phyloP scores from a whole-genome alignment of 495 filamentous ascomycete species.

The Lophium mytilinum region DNA sequence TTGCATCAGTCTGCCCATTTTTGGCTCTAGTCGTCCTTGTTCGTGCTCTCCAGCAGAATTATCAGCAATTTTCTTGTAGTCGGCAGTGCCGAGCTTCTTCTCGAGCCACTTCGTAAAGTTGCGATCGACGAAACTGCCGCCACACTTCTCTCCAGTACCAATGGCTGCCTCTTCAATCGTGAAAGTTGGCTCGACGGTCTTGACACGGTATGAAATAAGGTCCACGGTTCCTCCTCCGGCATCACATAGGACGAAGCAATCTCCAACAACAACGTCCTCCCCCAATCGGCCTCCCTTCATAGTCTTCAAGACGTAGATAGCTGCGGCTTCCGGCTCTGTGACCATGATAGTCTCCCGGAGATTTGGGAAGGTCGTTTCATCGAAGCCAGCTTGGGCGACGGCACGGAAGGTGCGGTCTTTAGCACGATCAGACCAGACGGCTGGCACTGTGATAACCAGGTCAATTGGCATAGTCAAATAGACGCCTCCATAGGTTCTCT shows the following conservation, averaged over 20 bases:
- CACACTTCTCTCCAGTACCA: constrained; percentile 9
- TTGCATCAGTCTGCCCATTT: constrained; percentile 11
- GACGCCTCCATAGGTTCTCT: constrained; percentile 1
- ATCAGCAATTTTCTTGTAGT: constrained; percentile 10
- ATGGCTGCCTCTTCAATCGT: constrained; percentile 12
- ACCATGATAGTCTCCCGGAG: constrained; percentile 33
- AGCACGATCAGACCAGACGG: constrained; percentile 32
- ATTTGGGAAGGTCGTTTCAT: constrained; percentile 1
- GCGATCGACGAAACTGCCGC: constrained; percentile 13
- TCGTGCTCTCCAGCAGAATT: neutral
- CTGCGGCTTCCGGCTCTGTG: constrained; percentile 44
- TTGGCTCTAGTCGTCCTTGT: neutral
- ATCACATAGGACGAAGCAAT: constrained; percentile 42
- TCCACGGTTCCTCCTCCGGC: constrained; percentile 43
- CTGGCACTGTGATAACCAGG: constrained; percentile 29
- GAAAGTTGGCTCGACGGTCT: constrained; percentile 42
- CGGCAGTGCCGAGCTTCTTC: neutral
- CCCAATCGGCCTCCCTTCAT: constrained; percentile 24
- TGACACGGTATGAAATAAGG: constrained; percentile 54
- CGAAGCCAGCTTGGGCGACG: constrained; percentile 7
- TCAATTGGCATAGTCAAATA: constrained; percentile 10
- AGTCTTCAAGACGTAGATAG: constrained; percentile 39
- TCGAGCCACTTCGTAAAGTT: constrained; percentile 8
- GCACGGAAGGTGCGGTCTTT: constrained; percentile 26
- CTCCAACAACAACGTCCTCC: constrained; percentile 24